Evolutionary conservation across 2,329 filamentous ascomycete genomes (phyloP).

Genomic region (Neopestalotiopsis rosae): DNA sequence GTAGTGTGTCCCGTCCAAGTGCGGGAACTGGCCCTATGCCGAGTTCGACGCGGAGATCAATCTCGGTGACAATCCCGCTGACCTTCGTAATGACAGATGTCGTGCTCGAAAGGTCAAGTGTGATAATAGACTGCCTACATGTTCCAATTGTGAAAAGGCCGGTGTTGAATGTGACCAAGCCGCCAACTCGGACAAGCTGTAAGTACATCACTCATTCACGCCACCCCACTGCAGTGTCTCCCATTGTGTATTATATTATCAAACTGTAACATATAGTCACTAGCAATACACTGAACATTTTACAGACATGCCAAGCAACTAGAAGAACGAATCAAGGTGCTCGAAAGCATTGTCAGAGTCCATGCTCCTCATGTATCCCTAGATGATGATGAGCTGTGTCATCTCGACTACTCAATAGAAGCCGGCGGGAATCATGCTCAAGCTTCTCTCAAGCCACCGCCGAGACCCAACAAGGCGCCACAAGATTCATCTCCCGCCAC

Average conservation of each 20-base stretch:
- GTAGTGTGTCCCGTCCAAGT: not conserved
- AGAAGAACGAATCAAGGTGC: conserved; percentile 8
- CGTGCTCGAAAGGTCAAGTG: conserved; percentile 80
- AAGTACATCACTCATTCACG: not conserved
- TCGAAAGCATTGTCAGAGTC: conserved; percentile 4
- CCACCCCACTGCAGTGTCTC: not conserved
- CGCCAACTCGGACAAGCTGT: conserved; percentile 13
- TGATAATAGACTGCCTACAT: conserved; percentile 92
- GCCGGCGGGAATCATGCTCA: conserved; percentile 3
- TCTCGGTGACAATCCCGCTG: not conserved
- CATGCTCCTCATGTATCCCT: conserved; percentile 8
- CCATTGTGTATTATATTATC: not conserved
- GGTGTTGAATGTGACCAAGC: conserved; percentile 17
- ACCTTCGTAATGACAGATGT: not conserved
- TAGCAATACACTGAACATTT: not conserved
- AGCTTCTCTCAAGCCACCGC: too few species aligned
- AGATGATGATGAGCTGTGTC: not conserved
- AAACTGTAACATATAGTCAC: not conserved
- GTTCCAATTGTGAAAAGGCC: conserved; percentile 73
- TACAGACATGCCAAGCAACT: conserved; percentile 8
- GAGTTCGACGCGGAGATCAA: not conserved
- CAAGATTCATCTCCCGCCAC: not conserved
- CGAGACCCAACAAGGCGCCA: not conserved
- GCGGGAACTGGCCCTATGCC: not conserved
- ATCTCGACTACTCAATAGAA: not conserved